Evolutionary conservation across 2,329 filamentous ascomycete species (phyloP), one percentile per base, ranked within the genome.

Genomic region (Furcasterigmium sp.): DNA sequence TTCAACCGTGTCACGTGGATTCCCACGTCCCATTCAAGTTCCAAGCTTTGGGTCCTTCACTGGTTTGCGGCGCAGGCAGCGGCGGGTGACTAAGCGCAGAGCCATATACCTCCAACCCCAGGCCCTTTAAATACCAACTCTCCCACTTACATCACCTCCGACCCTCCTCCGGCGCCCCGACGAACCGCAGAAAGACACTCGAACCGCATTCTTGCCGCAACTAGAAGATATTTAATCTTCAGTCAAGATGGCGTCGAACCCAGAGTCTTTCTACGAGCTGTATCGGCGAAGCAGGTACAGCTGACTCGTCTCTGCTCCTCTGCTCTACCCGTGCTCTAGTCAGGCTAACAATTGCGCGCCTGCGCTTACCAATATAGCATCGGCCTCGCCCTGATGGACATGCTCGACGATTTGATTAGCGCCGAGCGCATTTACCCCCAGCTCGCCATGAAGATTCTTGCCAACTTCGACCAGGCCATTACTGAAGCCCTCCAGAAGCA

Each of bases 381-480:
- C 71, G 93, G 93, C 56, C 78, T 89, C 59, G 85, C 91, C 45
- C 78, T 98, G 57, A 96, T 91, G 43, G 94, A 98, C 69, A 95
- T 91, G 43, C 90, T 98, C 58, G 93, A 98, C 69, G 89, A 95
- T 59, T 76, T 98, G 54, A 97, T 98, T 68, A 91, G 87, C 62
- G 86, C 91, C 54, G 85, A 90, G 58, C 87, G 88, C 53, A 97
- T 98, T 69, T 91, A 97, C 69, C 93, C 93, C 21, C 93, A 98
- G 72, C 81, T 98, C 36, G 93, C 93, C 40, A 97, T 98, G 89
- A 95, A 95, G 77, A 94, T 98, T 51, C 80, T 98, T 48, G 82
- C 84, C 54, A 94, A 95, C 69, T 98, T 97, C 65, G 93, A 98
- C 68, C 85, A 90, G 56, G 85, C 87, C 36, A 90, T 98, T 43